Percentiles rank a stretch among this genome's conserved stretches.
These are phyloP conservation scores for Acacia melanoxylon DNA, from an alignment of 306 rosid genomes.

Conservation along the genomic window DNA sequence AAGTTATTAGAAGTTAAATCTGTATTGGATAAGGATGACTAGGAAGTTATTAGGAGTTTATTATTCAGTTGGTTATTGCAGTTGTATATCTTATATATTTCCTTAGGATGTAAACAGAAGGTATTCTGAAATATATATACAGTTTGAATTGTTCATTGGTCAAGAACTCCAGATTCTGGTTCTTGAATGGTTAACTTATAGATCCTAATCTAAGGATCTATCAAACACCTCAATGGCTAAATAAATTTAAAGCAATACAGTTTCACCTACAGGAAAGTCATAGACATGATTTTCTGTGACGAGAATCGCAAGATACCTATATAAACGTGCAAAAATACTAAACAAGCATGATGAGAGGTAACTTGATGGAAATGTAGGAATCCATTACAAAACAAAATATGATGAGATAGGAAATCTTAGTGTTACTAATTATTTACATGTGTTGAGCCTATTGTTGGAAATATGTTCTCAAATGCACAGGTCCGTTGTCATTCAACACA, in stretches of 20 bases:
- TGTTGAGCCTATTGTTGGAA: background rate
- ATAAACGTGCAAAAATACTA: slow-evolving; percentile 19
- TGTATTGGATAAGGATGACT: too few relatives aligned
- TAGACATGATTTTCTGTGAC: background rate
- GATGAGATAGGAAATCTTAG: background rate
- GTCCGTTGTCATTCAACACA: background rate
- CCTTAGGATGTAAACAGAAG: too few relatives aligned
- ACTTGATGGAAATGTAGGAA: background rate
- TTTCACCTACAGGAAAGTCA: slow-evolving; percentile 15
- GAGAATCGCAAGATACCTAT: background rate
- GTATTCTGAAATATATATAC: too few relatives aligned
- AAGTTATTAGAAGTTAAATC: too few relatives aligned
- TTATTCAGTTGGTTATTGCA: too few relatives aligned
- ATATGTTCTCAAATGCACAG: background rate
- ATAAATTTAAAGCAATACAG: slow-evolving; percentile 9
- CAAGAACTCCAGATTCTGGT: too few relatives aligned
- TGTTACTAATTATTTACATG: background rate
- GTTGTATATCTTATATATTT: too few relatives aligned
- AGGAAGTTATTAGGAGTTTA: too few relatives aligned
- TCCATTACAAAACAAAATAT: background rate
- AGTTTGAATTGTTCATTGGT: too few relatives aligned
- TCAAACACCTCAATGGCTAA: background rate
- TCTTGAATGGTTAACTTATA: too few relatives aligned
- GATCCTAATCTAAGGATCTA: too few relatives aligned
- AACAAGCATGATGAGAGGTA: slow-evolving; percentile 1